A percentile compares a stretch with the other conserved stretches of the same genome.
phyloP scores from a whole-genome alignment of 441 rosid genomes.

The Pelargonium fulgidum region DNA sequence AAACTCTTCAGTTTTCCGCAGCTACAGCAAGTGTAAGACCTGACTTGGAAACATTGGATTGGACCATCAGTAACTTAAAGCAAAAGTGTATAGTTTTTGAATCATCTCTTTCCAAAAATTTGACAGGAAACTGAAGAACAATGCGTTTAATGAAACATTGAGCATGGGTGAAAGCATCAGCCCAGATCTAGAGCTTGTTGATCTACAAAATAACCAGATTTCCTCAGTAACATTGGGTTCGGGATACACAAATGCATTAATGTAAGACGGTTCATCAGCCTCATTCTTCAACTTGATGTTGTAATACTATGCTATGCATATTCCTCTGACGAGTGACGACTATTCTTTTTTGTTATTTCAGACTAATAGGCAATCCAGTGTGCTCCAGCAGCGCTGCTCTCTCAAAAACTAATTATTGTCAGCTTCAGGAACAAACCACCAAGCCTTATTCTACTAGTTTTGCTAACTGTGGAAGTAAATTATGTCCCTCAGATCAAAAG shows the following conservation, averaged over 20 bases:
- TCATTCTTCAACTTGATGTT: constrained; percentile 6
- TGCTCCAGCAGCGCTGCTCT: constrained; percentile 42
- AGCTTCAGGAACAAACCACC: constrained; percentile 41
- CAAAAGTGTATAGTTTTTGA: constrained; percentile 13
- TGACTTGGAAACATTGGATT: not conserved
- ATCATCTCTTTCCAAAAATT: constrained; percentile 12
- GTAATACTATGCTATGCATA: constrained; percentile 3
- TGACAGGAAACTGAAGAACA: constrained; percentile 65
- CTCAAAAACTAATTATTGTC: constrained; percentile 70
- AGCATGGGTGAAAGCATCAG: constrained; percentile 56
- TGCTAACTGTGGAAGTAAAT: constrained; percentile 66
- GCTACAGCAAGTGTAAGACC: constrained; percentile 80
- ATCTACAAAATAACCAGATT: constrained; percentile 69
- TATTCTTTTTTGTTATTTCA: constrained; percentile 27
- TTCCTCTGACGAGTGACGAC: not conserved
- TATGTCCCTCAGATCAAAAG: constrained; percentile 64
- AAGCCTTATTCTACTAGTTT: constrained; percentile 78
- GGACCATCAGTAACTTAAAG: not conserved
- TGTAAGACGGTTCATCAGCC: constrained; percentile 34
- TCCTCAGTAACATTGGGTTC: constrained; percentile 61
- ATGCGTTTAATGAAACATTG: constrained; percentile 59
- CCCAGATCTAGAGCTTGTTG: constrained; percentile 59
- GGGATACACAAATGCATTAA: constrained; percentile 48
- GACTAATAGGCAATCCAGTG: constrained; percentile 82
- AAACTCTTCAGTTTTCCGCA: constrained; percentile 66